Base-by-base conservation (phyloP, 2,329 filamentous ascomycete genomes). In the Talaromyces sp. region DNA sequence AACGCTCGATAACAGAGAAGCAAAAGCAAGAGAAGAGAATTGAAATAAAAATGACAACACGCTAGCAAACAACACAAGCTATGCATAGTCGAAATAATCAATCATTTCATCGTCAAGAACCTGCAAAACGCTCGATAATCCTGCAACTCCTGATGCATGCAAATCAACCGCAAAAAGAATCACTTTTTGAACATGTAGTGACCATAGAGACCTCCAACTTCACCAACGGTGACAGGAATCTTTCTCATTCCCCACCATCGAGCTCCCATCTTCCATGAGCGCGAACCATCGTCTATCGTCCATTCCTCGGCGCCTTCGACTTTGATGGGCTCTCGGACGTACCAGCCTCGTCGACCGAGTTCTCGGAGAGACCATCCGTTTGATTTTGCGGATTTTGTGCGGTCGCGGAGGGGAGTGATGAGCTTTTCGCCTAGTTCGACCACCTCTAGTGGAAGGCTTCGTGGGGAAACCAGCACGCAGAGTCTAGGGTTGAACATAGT, bases 161-260 rank as follows among this genome's bases (percentile, higher is more conserved):
- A 61, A 43, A 34, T 10, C 58, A 68, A 65, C 64, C 66, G 67
- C 22, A 13, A 56, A 67, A 34, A 61, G 60, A 70, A 40, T 79
- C 73, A 82, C 72, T 81, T 79, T 73, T 85, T 85, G 72, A 86
- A 86, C 81, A 86, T 86, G 71, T 86, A 86, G 72, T 85, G 83
- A 47, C 83, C 84, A 72, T 86, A 86, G 71, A 86, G 81, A 3
- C 85, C 85, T 27, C 84, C 84, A 5, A 86, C 84, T 65, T 87
- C 84, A 8, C 83, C 82, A 40, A 82, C 77, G 15, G 81, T 83
- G 68, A 87, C 81, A 2, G 85, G 84, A 29, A 86, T 77, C 75
- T 87, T 95, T 68, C 90, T 85, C 88, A 93, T 93, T 43, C 91
- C 91, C 91, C 91, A 94, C 80, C 88, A 91, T 71, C 87, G 86